A percentile compares a stretch with the other conserved stretches of the same genome.
These are phyloP conservation scores for Gnomoniopsis smithogilvyi DNA, from an alignment of 2,329 filamentous ascomycete species.

Conservation along the genomic window DNA sequence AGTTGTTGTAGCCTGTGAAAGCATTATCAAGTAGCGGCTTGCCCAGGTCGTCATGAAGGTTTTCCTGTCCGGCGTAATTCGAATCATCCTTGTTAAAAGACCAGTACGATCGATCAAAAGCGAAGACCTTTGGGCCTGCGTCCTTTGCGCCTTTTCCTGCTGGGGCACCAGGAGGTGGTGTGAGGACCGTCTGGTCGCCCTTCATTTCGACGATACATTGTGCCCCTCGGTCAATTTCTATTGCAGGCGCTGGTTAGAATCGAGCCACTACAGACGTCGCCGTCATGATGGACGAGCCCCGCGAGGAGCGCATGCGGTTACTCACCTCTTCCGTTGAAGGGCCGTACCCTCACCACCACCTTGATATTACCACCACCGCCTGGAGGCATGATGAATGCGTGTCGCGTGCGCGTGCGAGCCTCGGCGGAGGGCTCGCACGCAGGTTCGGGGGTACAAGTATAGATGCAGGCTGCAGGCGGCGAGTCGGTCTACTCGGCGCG, in stretches of 20 bases:
- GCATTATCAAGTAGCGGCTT: conserved; percentile 93
- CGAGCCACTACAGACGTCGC: background rate
- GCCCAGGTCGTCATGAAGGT: conserved; percentile 85
- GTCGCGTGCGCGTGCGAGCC: conserved; percentile 12
- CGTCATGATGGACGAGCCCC: background rate
- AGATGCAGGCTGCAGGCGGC: background rate
- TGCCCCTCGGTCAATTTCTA: conserved; percentile 86
- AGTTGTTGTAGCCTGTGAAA: conserved; percentile 98
- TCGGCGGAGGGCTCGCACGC: conserved; percentile 11
- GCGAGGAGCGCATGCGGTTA: background rate
- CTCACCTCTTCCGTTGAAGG: conserved; percentile 91
- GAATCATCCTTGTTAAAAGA: conserved; percentile 82
- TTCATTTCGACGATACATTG: conserved; percentile 99
- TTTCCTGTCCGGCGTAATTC: conserved; percentile 85
- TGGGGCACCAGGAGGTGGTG: conserved; percentile 62
- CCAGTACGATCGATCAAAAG: conserved; percentile 98
- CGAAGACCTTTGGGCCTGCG: conserved; percentile 77
- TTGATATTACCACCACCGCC: conserved; percentile 95
- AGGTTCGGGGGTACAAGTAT: background rate
- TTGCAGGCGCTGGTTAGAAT: conserved; percentile 5
- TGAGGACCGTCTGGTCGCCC: conserved; percentile 83
- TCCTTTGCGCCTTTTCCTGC: conserved; percentile 68
- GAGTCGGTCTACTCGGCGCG: background rate
- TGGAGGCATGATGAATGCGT: conserved; percentile 56
- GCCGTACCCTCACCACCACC: conserved; percentile 94